A percentile compares a stretch with the other conserved stretches of the same genome.
These are phyloP conservation scores for Xerocomellus intermedius DNA, from an alignment of 768 basidiomycete species.

Conservation along the genomic window DNA sequence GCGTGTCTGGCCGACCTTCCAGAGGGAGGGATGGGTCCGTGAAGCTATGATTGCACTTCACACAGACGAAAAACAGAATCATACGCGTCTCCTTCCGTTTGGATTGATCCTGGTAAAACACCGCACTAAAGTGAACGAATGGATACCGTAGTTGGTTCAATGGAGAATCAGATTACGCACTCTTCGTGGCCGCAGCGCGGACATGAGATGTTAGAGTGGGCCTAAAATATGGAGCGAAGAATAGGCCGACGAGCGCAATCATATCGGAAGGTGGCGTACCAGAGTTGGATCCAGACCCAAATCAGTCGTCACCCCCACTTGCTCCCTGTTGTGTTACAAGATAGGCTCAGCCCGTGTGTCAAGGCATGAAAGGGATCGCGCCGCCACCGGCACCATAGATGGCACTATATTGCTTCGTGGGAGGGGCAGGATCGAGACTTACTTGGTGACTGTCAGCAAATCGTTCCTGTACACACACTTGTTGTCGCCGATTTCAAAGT, in stretches of 20 bases:
- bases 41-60: slow-evolving; percentile 75
- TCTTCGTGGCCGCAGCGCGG: slow-evolving; percentile 80
- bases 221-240: slow-evolving; percentile 40
- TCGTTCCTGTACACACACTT: slow-evolving; percentile 93
- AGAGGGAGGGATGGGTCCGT: slow-evolving; percentile 61
- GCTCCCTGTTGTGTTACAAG: slow-evolving; percentile 66
- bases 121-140: slow-evolving; percentile 56
- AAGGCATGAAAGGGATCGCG: slow-evolving; percentile 1
- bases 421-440: slow-evolving; percentile 20
- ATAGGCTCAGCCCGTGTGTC: slow-evolving; percentile 1
- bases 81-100: slow-evolving; percentile 94
- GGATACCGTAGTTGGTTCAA: not conserved
- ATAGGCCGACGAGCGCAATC: not conserved
- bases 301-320: slow-evolving; percentile 88
- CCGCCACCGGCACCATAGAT: slow-evolving; percentile 9
- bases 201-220: slow-evolving; percentile 81
- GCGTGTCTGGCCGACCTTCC: slow-evolving; percentile 39
- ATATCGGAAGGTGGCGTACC: slow-evolving; percentile 39
- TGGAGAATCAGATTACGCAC: slow-evolving; percentile 44
- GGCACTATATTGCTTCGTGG: not conserved
- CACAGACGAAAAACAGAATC: slow-evolving; percentile 90
- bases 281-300: slow-evolving; percentile 87
- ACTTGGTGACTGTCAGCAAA: slow-evolving; percentile 92
- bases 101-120: slow-evolving; percentile 96
- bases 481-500: slow-evolving; percentile 82